Evolutionary conservation across 106 monocot species (phyloP), one percentile per base, ranked within the genome.

Genomic region (Dendrobium catenatum): DNA sequence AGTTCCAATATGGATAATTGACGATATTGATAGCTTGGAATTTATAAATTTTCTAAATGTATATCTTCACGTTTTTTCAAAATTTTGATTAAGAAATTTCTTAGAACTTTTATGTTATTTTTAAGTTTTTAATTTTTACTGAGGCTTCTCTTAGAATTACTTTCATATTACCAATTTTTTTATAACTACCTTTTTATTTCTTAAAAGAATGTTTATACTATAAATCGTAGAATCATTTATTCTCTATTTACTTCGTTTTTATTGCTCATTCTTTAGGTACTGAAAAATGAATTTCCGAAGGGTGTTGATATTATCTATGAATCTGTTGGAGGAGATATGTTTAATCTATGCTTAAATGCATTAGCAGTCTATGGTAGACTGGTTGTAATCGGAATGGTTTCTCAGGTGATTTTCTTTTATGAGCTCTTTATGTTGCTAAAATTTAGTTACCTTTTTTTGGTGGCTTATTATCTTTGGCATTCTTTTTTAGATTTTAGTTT

Each of bases 281-380:
- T 97, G 81, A 92, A 93, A 83, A 91, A 88, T 73, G 97, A 98
- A 89, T 98, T 84, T 73, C 88, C 92, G 6, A 87, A 88, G 85
- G 97, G 97, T 55, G 79, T 93, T 26, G 89, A 98, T 86, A 84
- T 98, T 44, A 77, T 94, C 48, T 98, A 98, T 87, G 97, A 98
- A 87, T 98, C 97, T 75, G 97, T 98, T 77, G 97, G 97, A 46
- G 97, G 97, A 49, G 86, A 91, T 72, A 98, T 94, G 94, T 94
- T 98, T 89, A 76, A 94, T 76, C 19, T 82, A 61, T 98, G 94
- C 66, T 84, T 94, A 88, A 98, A 94, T 89, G 94, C 97, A 41
- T 81, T 98, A 42, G 91, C 97, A 81, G 77, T 88, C 70, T 82
- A 88, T 88, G 97, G 97, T 64, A 86, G 94, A 27, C 90, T 98